Evolutionary conservation across 2,329 filamentous ascomycete genomes (phyloP), one percentile per base, ranked within the genome.

Genomic region (Ophiostoma himal-ulmi): DNA sequence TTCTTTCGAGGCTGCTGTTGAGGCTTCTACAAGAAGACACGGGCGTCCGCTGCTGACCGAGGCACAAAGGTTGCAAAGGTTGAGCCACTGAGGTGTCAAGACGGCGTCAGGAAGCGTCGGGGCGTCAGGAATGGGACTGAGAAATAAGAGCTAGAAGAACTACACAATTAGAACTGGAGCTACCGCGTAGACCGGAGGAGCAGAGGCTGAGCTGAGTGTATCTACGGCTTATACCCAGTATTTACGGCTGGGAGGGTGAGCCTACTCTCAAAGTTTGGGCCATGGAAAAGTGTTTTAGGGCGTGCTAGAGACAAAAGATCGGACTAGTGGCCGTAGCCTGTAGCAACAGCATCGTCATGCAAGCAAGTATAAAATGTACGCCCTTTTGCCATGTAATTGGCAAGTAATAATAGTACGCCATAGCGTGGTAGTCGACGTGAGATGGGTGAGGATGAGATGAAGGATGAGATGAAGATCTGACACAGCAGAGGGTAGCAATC

Each of bases 311-410:
- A 62, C 57, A 34, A 62, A 34, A 62, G 22, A 34, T 17, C 26
- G 5, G 57, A 34, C 57, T 62, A 62, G 10, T 62, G 57, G 57
- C 26, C 57, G 57, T 62, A 62, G 57, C 57, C 57, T 62, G 57
- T 62, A 62, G 57, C 57, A 62, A 62, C 57, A 62, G 57, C 26
- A 20, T 62, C 52, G 52, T 26, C 52, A 57, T 57, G 52, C 52
- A 26, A 26, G 52, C 22, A 57, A 57, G 52, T 57, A 26, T 26
- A 57, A 57, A 57, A 57, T 57, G 22, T 57, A 5, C 52, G 52
- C 52, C 57, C 57, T 62, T 36, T 34, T 52, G 44, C 20, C 26
- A 34, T 34, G 57, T 57, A 3, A 57, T 48, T n/a, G 44, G 44
- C 17, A 14, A 13, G 41, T 44, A 11, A 5, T 5, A 13, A 44